Evolutionary conservation across 2,329 filamentous ascomycete genomes (phyloP).

Genomic region (Sporothrix inflata): DNA sequence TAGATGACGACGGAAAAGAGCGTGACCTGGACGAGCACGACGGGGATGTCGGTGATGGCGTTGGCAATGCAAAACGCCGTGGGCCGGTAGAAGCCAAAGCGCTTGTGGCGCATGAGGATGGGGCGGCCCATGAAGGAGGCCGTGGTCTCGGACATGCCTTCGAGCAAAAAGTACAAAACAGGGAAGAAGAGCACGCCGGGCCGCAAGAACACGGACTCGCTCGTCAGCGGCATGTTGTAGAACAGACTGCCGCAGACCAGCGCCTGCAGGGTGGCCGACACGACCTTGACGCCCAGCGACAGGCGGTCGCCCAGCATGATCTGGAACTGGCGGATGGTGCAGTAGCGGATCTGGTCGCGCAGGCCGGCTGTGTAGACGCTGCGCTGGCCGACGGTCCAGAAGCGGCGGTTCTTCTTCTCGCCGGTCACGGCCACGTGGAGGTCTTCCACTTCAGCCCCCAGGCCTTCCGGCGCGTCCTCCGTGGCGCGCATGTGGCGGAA

Average conservation of each 20-base stretch:
- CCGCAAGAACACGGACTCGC: slow-evolving; percentile 64
- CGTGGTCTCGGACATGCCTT: slow-evolving; percentile 73
- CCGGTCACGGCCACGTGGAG: slow-evolving; percentile 19
- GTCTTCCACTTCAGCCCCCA: slow-evolving; percentile 38
- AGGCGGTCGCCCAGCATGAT: slow-evolving; percentile 75
- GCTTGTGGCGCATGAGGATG: slow-evolving; percentile 44
- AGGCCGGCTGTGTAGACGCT: slow-evolving; percentile 72
- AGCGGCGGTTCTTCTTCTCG: slow-evolving; percentile 24
- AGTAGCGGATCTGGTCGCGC: slow-evolving; percentile 67
- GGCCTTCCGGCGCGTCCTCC: slow-evolving; percentile 56
- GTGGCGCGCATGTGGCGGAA: slow-evolving; percentile 50
- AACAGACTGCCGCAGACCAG: slow-evolving; percentile 81
- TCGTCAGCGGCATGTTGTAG: slow-evolving; percentile 65
- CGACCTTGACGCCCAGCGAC: slow-evolving; percentile 76
- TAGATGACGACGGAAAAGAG: slow-evolving; percentile 74
- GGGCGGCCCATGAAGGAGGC: slow-evolving; percentile 57
- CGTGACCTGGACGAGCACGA: slow-evolving; percentile 66
- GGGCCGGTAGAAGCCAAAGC: slow-evolving; percentile 58
- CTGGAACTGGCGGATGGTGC: slow-evolving; percentile 77
- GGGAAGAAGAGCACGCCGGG: slow-evolving; percentile 56
- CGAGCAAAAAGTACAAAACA: slow-evolving; percentile 60
- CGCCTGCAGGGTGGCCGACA: slow-evolving; percentile 73
- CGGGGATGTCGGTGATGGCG: slow-evolving; percentile 61
- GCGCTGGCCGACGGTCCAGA: slow-evolving; percentile 23
- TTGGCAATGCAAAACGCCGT: slow-evolving; percentile 61